These are phyloP conservation scores for Mucor irregularis DNA, from an alignment of 371 early-diverging fungal genomes.

Conservation along the genomic window DNA sequence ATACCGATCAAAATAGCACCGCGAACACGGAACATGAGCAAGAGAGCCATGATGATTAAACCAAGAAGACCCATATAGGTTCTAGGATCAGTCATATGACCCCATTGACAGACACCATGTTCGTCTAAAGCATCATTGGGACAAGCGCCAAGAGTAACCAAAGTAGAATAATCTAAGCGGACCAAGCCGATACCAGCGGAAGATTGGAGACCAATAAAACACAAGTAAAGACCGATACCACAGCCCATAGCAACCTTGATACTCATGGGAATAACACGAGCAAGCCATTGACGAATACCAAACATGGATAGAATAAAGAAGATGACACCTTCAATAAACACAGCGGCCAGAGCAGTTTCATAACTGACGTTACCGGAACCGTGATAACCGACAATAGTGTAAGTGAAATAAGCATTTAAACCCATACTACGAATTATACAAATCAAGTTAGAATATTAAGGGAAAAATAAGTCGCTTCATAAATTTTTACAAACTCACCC, in stretches of 20 bases:
- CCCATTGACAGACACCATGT: slow-evolving; percentile 51
- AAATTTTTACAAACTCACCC: slow-evolving; percentile 32
- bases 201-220: slow-evolving; percentile 74
- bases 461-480: not conserved
- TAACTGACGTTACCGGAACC: slow-evolving; percentile 70
- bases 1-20: slow-evolving; percentile 77
- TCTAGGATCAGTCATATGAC: slow-evolving; percentile 69
- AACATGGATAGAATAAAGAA: slow-evolving; percentile 71
- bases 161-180: slow-evolving; percentile 55
- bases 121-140: slow-evolving; percentile 53
- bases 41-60: slow-evolving; percentile 65
- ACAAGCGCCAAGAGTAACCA: slow-evolving; percentile 72
- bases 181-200: slow-evolving; percentile 81
- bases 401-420: slow-evolving; percentile 80
- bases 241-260: slow-evolving; percentile 75
- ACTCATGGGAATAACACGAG: slow-evolving; percentile 68
- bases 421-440: slow-evolving; percentile 64
- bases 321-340: slow-evolving; percentile 78
- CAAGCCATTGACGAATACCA: slow-evolving; percentile 80
- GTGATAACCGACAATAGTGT: slow-evolving; percentile 78
- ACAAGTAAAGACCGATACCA: slow-evolving; percentile 77
- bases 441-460: not conserved
- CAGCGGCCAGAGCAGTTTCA: slow-evolving; percentile 73
- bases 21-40: slow-evolving; percentile 66
- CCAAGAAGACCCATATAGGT: slow-evolving; percentile 71